A percentile compares a stretch with the other conserved stretches of the same genome.
Conservation (phyloP, 352 stramenopile species). For the Blastocystis sp. region DNA sequence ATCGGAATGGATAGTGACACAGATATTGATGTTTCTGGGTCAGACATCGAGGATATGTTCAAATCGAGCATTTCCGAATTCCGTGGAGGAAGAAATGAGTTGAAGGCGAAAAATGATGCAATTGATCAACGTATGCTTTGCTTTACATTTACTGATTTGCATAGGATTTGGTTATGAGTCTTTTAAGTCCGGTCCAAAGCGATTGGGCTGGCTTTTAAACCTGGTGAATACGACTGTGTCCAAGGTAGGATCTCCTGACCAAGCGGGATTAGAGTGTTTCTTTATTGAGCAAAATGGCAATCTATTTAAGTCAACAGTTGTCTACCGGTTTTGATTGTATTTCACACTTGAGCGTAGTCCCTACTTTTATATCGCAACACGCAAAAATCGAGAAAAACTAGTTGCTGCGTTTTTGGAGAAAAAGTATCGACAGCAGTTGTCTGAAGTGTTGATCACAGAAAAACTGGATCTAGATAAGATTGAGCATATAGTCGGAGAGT, state of each 20-base stretch:
- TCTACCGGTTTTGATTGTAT: slow-evolving; percentile 70
- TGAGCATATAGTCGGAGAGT: slow-evolving; percentile 67
- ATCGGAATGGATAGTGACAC: slow-evolving; percentile 16
- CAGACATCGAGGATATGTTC: slow-evolving; percentile 55
- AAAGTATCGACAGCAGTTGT: slow-evolving; percentile 78
- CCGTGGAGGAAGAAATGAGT: not conserved
- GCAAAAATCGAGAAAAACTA: slow-evolving; percentile 66
- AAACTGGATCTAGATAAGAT: slow-evolving; percentile 82
- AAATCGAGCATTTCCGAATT: not conserved
- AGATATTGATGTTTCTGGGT: slow-evolving; percentile 43
- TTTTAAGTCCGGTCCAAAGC: slow-evolving; percentile 26
- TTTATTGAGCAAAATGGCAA: slow-evolving; percentile 84
- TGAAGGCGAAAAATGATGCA: slow-evolving; percentile 10
- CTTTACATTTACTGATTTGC: not conserved
- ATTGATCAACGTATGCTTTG: not conserved
- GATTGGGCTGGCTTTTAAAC: slow-evolving; percentile 64
- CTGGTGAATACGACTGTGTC: slow-evolving; percentile 61
- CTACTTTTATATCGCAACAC: slow-evolving; percentile 88
- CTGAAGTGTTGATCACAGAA: slow-evolving; percentile 71
- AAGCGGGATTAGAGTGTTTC: slow-evolving; percentile 68
- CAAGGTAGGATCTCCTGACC: slow-evolving; percentile 50
- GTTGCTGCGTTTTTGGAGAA: slow-evolving; percentile 69
- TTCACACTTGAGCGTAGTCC: slow-evolving; percentile 65
- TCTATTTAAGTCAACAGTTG: slow-evolving; percentile 88
- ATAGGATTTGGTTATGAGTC: slow-evolving; percentile 62